Conservation (phyloP, 768 basidiomycete genomes). For the Rhodocollybia butyracea region DNA sequence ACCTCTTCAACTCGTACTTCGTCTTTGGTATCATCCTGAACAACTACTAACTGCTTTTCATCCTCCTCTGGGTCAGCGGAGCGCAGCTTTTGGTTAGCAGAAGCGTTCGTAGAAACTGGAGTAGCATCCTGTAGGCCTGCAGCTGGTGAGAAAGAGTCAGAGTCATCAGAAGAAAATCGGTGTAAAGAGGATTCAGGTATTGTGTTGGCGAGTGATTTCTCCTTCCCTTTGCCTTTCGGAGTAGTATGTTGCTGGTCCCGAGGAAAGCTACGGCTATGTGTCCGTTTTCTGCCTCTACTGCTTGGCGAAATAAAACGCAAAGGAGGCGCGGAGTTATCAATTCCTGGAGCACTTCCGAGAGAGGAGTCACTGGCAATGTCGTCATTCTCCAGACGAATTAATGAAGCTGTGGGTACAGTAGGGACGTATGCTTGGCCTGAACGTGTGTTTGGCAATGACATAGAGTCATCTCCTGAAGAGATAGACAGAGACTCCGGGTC, state of each 20-base stretch:
- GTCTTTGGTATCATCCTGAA: background rate
- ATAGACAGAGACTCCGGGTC: conserved; percentile 4
- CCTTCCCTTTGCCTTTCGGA: background rate
- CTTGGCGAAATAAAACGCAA: background rate
- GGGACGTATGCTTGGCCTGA: too few relatives aligned
- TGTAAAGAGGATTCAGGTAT: background rate
- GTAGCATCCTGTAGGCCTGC: background rate
- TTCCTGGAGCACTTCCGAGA: conserved; percentile 3
- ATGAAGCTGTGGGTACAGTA: background rate
- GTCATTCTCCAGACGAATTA: background rate
- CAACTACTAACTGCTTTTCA: background rate
- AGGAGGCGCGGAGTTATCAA: background rate
- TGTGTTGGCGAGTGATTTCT: background rate
- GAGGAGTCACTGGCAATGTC: background rate
- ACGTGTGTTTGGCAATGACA: background rate
- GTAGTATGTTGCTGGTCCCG: background rate
- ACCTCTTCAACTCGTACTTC: background rate
- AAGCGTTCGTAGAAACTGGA: background rate
- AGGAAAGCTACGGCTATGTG: conserved; percentile 7
- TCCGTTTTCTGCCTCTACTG: background rate
- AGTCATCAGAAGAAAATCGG: background rate
- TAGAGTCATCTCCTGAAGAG: conserved; percentile 5
- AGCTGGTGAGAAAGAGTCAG: background rate
- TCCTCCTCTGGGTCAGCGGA: background rate
- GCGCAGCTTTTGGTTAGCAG: background rate